Base-by-base conservation (phyloP, 225 moss, liverwort and hornwort genomes). In the Asterella californica region DNA sequence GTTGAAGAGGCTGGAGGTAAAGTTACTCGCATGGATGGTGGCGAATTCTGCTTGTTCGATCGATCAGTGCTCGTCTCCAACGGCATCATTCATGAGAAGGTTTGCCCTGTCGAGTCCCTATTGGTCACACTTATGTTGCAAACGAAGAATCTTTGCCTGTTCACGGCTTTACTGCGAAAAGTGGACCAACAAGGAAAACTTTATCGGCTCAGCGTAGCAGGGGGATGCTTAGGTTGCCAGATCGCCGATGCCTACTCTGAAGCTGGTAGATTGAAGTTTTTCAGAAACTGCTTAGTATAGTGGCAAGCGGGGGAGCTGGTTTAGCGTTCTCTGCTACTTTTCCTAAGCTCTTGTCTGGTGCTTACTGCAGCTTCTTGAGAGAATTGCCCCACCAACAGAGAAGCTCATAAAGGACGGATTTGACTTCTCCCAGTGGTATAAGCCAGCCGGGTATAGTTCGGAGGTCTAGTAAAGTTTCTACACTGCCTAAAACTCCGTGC, bases 1-100 rank as follows among this genome's bases (percentile, higher is more conserved):
- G 94, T 99, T 42, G 97, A 99, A 87, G 97, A 99, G 87, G 97
- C 97, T 57, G 97, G 93, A 86, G 97, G 97, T 34, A 92, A 87
- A 83, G 94, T 94, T 74, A 94, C 97, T 45, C 87, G 92, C 69
- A 94, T 99, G 94, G 94, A 99, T 82, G 93, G 97, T 70, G 88
- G 93, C 72, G 78, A 85, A 65, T 99, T 93, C 83, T 84, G 86
- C 79, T 93, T 99, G 30, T 94, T 94, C 84, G 94, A 93, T 30
- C 88, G 92, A 46, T 94, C 93, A 46, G 86, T 97, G 76, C 92
- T 97, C 67, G 97, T 93, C 78, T 93, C 94, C 71, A 94, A 99
- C 79, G 93, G 90, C 55, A 82, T 86, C 66, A 83, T 99, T 76
- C 97, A 99, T 67, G 89, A 90, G 46, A 91, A 91, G 96, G 96